Conservation (phyloP, 257 asterid species). For the Fraxinus quadrangulata region DNA sequence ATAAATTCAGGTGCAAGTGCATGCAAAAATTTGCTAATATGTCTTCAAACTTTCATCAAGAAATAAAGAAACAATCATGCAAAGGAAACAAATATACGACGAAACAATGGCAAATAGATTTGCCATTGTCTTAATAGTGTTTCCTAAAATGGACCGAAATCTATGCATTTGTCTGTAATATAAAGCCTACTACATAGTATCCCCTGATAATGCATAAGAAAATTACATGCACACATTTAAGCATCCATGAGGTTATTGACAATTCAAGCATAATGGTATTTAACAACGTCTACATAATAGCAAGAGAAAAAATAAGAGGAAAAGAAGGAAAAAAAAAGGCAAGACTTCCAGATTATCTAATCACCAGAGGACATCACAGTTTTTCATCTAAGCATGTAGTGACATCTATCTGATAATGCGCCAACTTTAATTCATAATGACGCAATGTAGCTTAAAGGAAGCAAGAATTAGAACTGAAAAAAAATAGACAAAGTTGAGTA, state of each 20-base stretch:
- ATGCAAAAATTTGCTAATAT: not conserved
- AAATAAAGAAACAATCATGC: not conserved
- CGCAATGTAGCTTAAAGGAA: not conserved
- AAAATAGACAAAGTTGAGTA: conserved; percentile 21
- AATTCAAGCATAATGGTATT: conserved; percentile 1
- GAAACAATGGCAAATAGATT: not conserved
- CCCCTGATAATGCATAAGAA: not conserved
- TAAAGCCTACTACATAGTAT: not conserved
- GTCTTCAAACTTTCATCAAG: not conserved
- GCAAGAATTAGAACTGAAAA: not conserved
- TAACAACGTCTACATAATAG: conserved; percentile 5
- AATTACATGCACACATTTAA: not conserved
- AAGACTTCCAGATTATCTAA: conserved; percentile 1
- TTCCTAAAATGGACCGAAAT: not conserved
- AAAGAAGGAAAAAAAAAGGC: not conserved
- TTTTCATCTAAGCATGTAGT: not conserved
- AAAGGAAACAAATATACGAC: not conserved
- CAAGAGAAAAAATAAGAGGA: not conserved
- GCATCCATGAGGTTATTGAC: conserved; percentile 2
- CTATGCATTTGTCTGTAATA: not conserved
- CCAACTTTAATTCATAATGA: not conserved
- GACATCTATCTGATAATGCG: not conserved
- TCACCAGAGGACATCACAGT: not conserved
- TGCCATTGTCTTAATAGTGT: not conserved
- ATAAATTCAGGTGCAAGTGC: conserved; percentile 15